Conservation (phyloP, 768 basidiomycete genomes). For the Hydnomerulius pinastri region DNA sequence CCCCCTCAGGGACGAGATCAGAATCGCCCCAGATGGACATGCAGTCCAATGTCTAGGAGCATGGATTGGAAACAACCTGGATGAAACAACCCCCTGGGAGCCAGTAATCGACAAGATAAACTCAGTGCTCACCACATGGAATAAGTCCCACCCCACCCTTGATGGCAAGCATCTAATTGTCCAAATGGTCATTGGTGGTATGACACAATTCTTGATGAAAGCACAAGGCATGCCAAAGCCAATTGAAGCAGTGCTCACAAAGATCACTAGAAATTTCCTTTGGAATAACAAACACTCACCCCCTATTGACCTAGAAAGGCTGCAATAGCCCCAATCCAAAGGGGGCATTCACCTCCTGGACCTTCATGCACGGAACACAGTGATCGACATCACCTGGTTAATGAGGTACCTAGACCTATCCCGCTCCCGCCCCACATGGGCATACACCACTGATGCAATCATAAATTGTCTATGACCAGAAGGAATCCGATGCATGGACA, state of each 20-base stretch:
- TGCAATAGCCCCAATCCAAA: background rate
- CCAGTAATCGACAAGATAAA: background rate
- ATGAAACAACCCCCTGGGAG: constrained; percentile 1
- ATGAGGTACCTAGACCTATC: constrained; percentile 12
- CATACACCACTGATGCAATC: background rate
- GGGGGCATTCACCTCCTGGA: constrained; percentile 11
- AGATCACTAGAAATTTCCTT: constrained; percentile 4
- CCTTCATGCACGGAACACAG: constrained; percentile 9
- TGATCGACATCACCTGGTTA: constrained; percentile 15
- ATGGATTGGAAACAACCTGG: background rate
- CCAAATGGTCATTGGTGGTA: constrained; percentile 29
- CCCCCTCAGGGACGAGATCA: too few relatives aligned
- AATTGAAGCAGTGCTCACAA: constrained; percentile 14
- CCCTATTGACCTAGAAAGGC: too few relatives aligned
- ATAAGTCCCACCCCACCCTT: background rate
- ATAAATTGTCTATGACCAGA: background rate
- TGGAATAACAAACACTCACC: constrained; percentile 10
- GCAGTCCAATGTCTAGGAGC: background rate
- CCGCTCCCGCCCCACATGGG: background rate
- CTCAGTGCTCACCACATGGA: constrained; percentile 3
- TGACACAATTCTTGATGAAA: constrained; percentile 36
- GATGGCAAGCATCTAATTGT: constrained; percentile 16
- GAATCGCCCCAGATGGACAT: constrained; percentile 2
- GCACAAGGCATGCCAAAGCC: constrained; percentile 39
- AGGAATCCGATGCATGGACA: background rate